These are phyloP conservation scores for Aspergillus egyptiacus DNA, from an alignment of 495 filamentous ascomycete species.

Conservation along the genomic window DNA sequence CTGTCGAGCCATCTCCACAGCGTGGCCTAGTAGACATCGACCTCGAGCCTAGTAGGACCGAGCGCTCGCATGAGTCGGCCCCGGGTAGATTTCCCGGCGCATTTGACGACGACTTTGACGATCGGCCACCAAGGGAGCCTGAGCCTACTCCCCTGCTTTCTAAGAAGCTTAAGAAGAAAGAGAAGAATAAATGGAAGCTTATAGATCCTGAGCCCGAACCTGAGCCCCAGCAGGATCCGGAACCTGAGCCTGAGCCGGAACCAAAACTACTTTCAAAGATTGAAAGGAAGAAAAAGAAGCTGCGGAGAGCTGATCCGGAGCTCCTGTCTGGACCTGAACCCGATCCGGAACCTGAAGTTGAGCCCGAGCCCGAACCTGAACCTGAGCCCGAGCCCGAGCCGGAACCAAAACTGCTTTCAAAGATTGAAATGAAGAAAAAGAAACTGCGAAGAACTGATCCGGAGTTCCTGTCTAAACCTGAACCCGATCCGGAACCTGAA, in stretches of 20 bases:
- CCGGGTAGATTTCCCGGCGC: conserved; percentile 39
- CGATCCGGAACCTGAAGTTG: not conserved
- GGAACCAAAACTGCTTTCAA: conserved; percentile 14
- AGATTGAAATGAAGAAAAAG: conserved; percentile 12
- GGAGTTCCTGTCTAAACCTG: conserved; percentile 1
- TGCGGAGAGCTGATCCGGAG: conserved; percentile 6
- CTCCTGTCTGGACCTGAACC: conserved; percentile 5
- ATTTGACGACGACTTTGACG: conserved; percentile 22
- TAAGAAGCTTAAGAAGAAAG: too few relatives aligned
- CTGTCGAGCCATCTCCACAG: conserved; percentile 15
- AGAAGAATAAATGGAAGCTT: conserved; percentile 4
- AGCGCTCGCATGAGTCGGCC: conserved; percentile 30
- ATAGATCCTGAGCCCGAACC: not conserved
- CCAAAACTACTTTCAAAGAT: conserved; percentile 5
- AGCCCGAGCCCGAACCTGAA: conserved; percentile 22
- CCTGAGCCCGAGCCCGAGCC: conserved; percentile 29
- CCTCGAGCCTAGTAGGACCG: conserved; percentile 20
- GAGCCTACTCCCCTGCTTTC: too few relatives aligned
- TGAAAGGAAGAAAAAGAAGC: conserved; percentile 13
- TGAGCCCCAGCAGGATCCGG: not conserved
- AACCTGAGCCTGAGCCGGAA: conserved; percentile 6
- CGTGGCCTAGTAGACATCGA: conserved; percentile 14
- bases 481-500: conserved; percentile 5
- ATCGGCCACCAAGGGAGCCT: conserved; percentile 12
- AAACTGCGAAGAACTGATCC: conserved; percentile 9